Conservation (phyloP, 2,329 filamentous ascomycete species). For the Proliferodiscus dingleyae region DNA sequence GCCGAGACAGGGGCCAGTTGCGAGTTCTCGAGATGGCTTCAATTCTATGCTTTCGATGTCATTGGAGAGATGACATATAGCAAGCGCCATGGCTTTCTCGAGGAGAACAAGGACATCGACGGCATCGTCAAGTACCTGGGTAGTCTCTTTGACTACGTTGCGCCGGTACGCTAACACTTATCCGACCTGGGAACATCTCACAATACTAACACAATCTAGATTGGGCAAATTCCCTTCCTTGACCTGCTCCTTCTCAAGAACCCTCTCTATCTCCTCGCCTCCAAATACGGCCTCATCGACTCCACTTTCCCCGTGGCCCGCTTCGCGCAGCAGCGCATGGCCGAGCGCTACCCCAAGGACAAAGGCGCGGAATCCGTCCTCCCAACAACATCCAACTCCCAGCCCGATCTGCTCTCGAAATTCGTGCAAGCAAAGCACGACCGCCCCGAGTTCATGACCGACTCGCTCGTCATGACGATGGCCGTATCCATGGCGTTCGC, state of each 20-base stretch:
- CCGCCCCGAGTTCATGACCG: slow-evolving; percentile 67
- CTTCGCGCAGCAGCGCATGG: slow-evolving; percentile 66
- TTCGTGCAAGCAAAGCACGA: slow-evolving; percentile 65
- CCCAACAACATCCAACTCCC: slow-evolving; percentile 9
- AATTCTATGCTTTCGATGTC: slow-evolving; percentile 79
- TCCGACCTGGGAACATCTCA: not conserved
- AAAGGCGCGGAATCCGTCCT: slow-evolving; percentile 10
- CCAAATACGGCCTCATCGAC: slow-evolving; percentile 62
- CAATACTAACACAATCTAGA: slow-evolving; percentile 34
- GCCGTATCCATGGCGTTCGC: slow-evolving; percentile 70
- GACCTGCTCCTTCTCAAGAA: slow-evolving; percentile 71
- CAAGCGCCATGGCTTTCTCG: slow-evolving; percentile 70
- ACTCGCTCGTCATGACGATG: slow-evolving; percentile 64
- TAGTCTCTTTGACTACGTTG: slow-evolving; percentile 65
- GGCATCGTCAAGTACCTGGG: slow-evolving; percentile 64
- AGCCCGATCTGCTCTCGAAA: slow-evolving; percentile 60
- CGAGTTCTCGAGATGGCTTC: slow-evolving; percentile 68
- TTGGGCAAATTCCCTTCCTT: slow-evolving; percentile 70
- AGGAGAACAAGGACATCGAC: slow-evolving; percentile 69
- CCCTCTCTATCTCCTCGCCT: slow-evolving; percentile 62
- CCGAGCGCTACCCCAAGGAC: slow-evolving; percentile 48
- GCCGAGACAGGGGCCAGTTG: slow-evolving; percentile 40
- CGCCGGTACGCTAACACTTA: slow-evolving; percentile 45
- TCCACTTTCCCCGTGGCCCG: slow-evolving; percentile 66
- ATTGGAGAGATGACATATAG: slow-evolving; percentile 74